Conservation (phyloP, 805 yeast genomes). For the Wickerhamomyces alni region DNA sequence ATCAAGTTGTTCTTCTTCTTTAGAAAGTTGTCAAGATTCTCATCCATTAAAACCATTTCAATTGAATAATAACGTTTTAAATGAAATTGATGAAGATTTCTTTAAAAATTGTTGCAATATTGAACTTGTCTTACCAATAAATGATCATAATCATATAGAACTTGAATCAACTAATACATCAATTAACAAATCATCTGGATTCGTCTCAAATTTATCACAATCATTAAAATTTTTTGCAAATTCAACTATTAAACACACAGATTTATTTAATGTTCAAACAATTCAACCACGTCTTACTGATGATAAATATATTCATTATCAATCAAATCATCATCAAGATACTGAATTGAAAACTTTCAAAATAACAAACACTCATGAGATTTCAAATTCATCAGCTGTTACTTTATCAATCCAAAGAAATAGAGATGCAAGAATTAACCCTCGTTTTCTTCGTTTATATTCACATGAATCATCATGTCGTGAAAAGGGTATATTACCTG, state of each 20-base stretch:
- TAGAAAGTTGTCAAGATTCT: slow-evolving; percentile 10
- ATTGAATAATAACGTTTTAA: slow-evolving; percentile 8
- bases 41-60: slow-evolving; percentile 16
- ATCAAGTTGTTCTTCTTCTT: slow-evolving; percentile 3
- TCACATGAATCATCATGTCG: slow-evolving; percentile 44
- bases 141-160: background rate
- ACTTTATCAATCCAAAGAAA: too few relatives aligned
- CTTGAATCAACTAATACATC: background rate
- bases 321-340: slow-evolving; percentile 2
- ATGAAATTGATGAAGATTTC: slow-evolving; percentile 20
- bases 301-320: slow-evolving; percentile 9
- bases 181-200: slow-evolving; percentile 7
- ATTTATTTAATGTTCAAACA: slow-evolving; percentile 1
- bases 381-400: background rate
- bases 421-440: slow-evolving; percentile 47
- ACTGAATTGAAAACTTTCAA: slow-evolving; percentile 23
- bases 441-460: slow-evolving; percentile 41
- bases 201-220: slow-evolving; percentile 19
- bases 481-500: slow-evolving; percentile 25
- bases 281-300: slow-evolving; percentile 23
- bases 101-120: slow-evolving; percentile 5
- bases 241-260: slow-evolving; percentile 13
- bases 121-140: slow-evolving; percentile 1
- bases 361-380: slow-evolving; percentile 11
- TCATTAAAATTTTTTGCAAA: slow-evolving; percentile 15